Base-by-base conservation (phyloP, 148 eudicot species). In the Mesembryanthemum crystallinum region DNA sequence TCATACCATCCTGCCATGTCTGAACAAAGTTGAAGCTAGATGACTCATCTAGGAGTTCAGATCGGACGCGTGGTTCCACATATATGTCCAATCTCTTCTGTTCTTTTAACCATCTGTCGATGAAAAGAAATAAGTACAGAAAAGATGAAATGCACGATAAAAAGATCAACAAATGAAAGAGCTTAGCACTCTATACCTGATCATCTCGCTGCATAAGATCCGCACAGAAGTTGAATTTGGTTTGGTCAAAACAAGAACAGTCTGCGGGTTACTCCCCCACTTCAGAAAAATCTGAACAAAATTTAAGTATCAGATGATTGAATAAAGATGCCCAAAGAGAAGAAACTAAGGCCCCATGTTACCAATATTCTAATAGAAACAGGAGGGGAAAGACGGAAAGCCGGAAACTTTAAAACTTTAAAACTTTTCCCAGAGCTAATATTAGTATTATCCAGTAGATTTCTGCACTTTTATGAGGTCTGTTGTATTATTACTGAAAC, bases 141-240 rank as follows among this genome's bases (percentile, higher is more conserved):
- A 54, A 32, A 18, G 4, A 71, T 15, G 29, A 15, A 69, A 51
- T 23, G 27, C 12, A 66, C 28, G 55, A 61, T 24, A 54, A 2
- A 3, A n/a, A 11, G 10, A 62, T n/a, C 27, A 0, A 62, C 20
- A 29, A 65, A 45, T 0, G 15, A 66, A 13, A 29, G 35, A 51
- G 37, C 7, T 9, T 49, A 52, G 66, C 4, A 63, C 54, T 20
- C 29, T n/a, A 73, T 85, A 95, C 99, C 94, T 92, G 87, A 95
- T 83, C 87, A 95, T 84, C 77, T 95, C 97, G 10, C 84, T 79
- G 80, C 94, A 92, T 7, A 92, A 81, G 80, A 89, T 83, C 71
- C 80, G 85, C 37, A 95, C 99, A 82, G 97, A 86, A 63, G 85
- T 75, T 79, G 99, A 95, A 79, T 95, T 92, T 75, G 99, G 99